Base-by-base conservation (phyloP, 2,329 filamentous ascomycete species). In the Monilinia fructigena region DNA sequence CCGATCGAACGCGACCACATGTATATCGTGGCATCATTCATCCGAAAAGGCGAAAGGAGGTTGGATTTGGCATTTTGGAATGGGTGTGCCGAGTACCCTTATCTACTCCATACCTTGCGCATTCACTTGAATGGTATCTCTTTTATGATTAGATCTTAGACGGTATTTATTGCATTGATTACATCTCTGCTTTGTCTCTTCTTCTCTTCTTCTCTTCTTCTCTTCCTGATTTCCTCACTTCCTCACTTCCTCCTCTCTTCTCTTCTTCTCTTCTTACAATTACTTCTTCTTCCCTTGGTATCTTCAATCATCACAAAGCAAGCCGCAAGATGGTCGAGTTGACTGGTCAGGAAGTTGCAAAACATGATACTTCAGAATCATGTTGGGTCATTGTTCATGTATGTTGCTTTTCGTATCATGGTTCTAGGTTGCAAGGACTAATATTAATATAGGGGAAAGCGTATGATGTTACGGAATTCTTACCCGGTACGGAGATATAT, bases 311-410 rank as follows among this genome's bases (percentile, higher is more conserved):
- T 58, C 42, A 52, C 28, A 48, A 42, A 52, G 64, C 31, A 60
- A 55, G 45, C 66, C 35, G 61, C 58, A 71, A 68, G 20, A 77
- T 75, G 74, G 48, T 67, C 70, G 48, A 60, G 28, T 71, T 86
- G 47, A 83, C 79, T 18, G 84, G 85, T 71, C 79, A 82, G 53
- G 82, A 87, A 68, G 80, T 91, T 67, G 86, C 86, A 55, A 71
- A 92, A 80, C 94, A 98, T 82, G 90, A 90, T 80, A 89, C 82
- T 73, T 85, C 85, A 74, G 87, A 96, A 73, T 94, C 91, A 61
- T 96, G 93, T 80, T 97, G 93, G 93, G 91, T 96, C 55, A 91
- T 96, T 75, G 86, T 96, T 68, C 91, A 96, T 79, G 91, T 86
- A 78, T 61, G 63, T 62, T 61, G 63, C 61, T 28, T 47, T n/a